Evolutionary conservation across 208 protist species (phyloP).

Genomic region (Kentomonas sorsogonicus): DNA sequence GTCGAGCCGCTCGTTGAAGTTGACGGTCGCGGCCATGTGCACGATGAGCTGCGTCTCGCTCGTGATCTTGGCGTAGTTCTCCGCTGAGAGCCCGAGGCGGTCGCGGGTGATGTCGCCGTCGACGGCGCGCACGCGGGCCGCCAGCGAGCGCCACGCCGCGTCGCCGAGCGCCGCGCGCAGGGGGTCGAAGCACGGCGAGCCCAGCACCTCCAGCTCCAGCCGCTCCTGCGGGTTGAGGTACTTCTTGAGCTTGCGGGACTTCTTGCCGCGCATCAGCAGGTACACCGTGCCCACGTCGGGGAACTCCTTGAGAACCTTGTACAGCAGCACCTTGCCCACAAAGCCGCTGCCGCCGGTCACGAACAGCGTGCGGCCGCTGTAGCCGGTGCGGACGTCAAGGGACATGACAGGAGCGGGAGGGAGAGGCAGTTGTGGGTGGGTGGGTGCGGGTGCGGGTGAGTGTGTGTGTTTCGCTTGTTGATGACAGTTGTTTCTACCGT

Average conservation of each 20-base stretch:
- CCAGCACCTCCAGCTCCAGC: conserved; percentile 68
- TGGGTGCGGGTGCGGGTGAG: not conserved
- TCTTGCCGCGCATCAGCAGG: conserved; percentile 73
- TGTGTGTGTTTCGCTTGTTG: conserved; percentile 2
- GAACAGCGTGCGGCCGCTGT: conserved; percentile 61
- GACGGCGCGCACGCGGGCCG: conserved; percentile 46
- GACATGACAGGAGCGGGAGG: conserved; percentile 23
- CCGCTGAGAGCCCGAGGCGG: conserved; percentile 53
- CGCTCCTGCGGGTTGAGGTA: conserved; percentile 62
- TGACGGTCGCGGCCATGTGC: conserved; percentile 85
- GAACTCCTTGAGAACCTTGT: conserved; percentile 74
- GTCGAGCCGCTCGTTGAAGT: conserved; percentile 79
- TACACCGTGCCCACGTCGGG: conserved; percentile 70
- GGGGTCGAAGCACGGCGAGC: conserved; percentile 70
- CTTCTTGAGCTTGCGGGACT: conserved; percentile 56
- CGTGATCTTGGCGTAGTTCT: conserved; percentile 38
- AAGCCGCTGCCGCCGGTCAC: conserved; percentile 83
- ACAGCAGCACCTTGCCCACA: conserved; percentile 82
- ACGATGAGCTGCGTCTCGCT: conserved; percentile 62
- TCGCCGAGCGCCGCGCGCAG: conserved; percentile 50
- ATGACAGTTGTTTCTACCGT: not conserved
- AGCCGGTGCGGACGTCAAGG: conserved; percentile 56
- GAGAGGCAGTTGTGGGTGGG: not conserved
- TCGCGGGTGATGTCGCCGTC: conserved; percentile 70
- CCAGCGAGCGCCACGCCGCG: conserved; percentile 40